A percentile compares a stretch with the other conserved stretches of the same genome.
These are phyloP conservation scores for Cucumis sativus DNA, from an alignment of 306 rosid genomes.

Conservation along the genomic window Cucumber_9930_V3 NC_026657.2:40499501-40500000, in stretches of 20 bases:
- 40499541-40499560: neutral
- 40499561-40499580: slow-evolving; percentile 7
- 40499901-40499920: neutral
- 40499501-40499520: neutral
- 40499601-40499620: neutral
- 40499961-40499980: neutral
- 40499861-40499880: too few species aligned
- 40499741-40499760: too few species aligned
- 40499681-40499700: too few species aligned
- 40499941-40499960: neutral
- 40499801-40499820: too few species aligned
- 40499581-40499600: neutral
- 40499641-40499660: neutral
- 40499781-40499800: too few species aligned
- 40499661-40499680: neutral
- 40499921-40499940: neutral
- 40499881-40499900: too few species aligned
- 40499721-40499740: too few species aligned
- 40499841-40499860: too few species aligned
- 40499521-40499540: slow-evolving; percentile 6
- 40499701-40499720: too few species aligned
- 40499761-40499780: too few species aligned
- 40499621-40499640: neutral
- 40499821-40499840: too few species aligned
- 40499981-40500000: slow-evolving; percentile 1